Percentiles rank a stretch among this genome's conserved stretches.
phyloP scores from a whole-genome alignment of 441 rosid species.

The Omphalea diandra region DNA sequence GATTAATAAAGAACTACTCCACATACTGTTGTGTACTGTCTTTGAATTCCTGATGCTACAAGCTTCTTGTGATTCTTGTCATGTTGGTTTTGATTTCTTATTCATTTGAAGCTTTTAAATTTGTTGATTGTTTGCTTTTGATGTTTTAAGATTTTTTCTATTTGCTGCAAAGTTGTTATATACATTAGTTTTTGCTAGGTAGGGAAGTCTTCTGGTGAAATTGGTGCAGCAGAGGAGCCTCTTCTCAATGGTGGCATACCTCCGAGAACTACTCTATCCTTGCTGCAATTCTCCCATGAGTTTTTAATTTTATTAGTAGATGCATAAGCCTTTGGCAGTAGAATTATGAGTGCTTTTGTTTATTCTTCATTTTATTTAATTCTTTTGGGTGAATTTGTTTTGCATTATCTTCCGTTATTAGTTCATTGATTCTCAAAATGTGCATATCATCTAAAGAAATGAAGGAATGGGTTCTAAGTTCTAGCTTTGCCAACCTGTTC shows the following conservation, averaged over 20 bases:
- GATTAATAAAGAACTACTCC: background rate
- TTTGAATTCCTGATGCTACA: background rate
- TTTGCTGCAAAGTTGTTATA: background rate
- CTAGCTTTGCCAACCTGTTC: background rate
- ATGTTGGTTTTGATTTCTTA: background rate
- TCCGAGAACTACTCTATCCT: constrained; percentile 61
- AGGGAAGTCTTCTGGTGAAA: constrained; percentile 69
- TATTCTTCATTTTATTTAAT: background rate
- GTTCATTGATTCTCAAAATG: background rate
- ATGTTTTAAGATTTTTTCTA: background rate
- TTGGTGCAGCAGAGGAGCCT: constrained; percentile 57
- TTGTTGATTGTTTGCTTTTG: background rate
- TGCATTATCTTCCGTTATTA: no score
- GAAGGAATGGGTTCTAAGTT: background rate
- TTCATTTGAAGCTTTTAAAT: no score
- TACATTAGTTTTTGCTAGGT: constrained; percentile 32
- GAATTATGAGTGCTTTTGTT: background rate
- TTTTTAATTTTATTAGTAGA: constrained; percentile 7
- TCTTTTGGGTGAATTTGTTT: background rate
- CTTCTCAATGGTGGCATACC: constrained; percentile 50
- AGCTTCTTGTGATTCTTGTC: background rate
- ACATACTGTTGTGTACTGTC: background rate
- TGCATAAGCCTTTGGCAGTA: background rate
- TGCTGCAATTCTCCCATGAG: constrained; percentile 80
- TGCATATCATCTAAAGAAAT: background rate